These are phyloP conservation scores for Pueraria montana DNA, from an alignment of 306 rosid genomes.

Conservation along the genomic window DNA sequence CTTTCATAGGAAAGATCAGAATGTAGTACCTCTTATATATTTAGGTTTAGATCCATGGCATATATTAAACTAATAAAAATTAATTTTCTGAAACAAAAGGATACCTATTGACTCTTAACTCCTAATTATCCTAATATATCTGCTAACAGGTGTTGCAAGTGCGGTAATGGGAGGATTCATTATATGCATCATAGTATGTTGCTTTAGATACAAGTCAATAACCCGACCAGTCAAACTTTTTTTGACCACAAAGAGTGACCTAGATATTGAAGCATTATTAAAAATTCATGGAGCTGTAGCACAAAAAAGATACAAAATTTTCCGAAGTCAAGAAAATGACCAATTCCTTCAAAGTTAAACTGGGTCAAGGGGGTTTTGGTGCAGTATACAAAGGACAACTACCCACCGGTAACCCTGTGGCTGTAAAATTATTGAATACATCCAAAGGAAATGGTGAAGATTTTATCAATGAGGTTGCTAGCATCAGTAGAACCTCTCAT, in stretches of 20 bases:
- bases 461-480: neutral
- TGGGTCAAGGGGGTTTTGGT: neutral
- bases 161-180: neutral
- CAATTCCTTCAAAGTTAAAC: neutral
- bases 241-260: neutral
- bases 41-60: neutral
- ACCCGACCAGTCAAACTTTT: too few species aligned
- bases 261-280: too few species aligned
- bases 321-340: neutral
- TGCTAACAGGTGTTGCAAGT: neutral
- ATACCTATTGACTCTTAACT: neutral
- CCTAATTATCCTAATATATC: neutral
- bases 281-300: slow-evolving; percentile 39
- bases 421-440: neutral
- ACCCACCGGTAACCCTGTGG: neutral
- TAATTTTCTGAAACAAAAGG: neutral
- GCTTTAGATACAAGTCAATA: neutral
- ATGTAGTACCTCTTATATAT: neutral
- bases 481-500: neutral
- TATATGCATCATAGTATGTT: neutral
- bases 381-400: neutral
- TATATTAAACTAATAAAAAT: neutral
- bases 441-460: neutral
- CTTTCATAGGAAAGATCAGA: neutral
- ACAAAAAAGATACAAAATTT: slow-evolving; percentile 46